These are phyloP conservation scores for Eimeria brunetti DNA, from an alignment of 169 alveolate genomes.

Conservation along the genomic window DNA sequence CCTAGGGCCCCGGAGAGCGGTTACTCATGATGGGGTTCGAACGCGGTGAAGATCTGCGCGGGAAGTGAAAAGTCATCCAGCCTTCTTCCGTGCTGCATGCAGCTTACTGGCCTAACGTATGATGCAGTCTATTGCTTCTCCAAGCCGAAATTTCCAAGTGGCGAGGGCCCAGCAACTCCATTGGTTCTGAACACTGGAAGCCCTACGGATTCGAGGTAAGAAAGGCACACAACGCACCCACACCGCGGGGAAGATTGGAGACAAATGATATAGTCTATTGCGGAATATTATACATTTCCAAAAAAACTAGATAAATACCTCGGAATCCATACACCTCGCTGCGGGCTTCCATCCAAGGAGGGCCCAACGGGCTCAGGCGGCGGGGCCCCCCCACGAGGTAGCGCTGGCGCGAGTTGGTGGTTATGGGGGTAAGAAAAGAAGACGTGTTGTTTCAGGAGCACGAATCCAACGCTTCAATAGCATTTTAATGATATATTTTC, in stretches of 20 bases:
- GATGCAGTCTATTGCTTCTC: background rate
- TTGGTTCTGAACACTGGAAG: background rate
- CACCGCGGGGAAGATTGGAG: background rate
- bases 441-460: background rate
- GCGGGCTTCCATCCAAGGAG: background rate
- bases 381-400: slow-evolving; percentile 22
- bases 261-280: background rate
- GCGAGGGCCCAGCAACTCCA: background rate
- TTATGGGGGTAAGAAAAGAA: background rate
- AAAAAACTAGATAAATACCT: background rate
- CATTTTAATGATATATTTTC: background rate
- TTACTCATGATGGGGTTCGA: background rate
- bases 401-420: background rate
- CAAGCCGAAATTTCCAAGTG: background rate
- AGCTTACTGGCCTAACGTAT: background rate
- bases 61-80: background rate
- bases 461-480: background rate
- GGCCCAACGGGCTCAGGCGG: background rate
- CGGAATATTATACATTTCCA: background rate
- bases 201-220: background rate
- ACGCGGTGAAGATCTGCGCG: background rate
- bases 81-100: background rate
- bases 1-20: background rate
- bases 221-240: background rate
- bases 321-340: background rate